Percentiles rank a stretch among this genome's conserved stretches.
Evolutionary conservation across 768 basidiomycete species (phyloP).

Genomic region (Termitomyces sp.): DNA sequence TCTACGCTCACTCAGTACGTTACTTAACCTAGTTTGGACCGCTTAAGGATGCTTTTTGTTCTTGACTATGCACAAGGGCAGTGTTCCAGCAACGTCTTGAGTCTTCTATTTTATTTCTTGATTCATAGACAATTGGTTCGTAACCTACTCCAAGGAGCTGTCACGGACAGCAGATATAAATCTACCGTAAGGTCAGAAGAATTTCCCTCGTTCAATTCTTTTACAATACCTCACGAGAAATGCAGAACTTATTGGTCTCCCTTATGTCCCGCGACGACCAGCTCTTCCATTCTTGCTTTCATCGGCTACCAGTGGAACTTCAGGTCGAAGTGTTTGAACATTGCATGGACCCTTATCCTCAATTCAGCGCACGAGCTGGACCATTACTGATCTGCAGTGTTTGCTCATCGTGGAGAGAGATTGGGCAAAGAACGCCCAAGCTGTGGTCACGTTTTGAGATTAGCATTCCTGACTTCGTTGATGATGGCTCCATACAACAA

Average conservation of each 20-base stretch:
- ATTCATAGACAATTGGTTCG: neutral
- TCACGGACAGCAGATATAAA: neutral
- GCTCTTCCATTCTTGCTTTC: slow-evolving; percentile 22
- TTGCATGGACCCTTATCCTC: slow-evolving; percentile 31
- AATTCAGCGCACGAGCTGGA: slow-evolving; percentile 27
- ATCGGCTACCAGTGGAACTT: slow-evolving; percentile 41
- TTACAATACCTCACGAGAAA: neutral
- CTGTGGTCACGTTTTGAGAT: slow-evolving; percentile 48
- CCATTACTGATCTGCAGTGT: slow-evolving; percentile 39
- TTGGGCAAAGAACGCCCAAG: slow-evolving; percentile 36
- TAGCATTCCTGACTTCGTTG: slow-evolving; percentile 22
- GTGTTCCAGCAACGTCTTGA: no score
- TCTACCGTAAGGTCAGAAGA: neutral
- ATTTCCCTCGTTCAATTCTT: neutral
- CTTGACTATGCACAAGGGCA: neutral
- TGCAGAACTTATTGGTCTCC: neutral
- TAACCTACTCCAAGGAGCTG: neutral
- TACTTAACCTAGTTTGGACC: neutral
- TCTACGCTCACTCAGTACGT: no score
- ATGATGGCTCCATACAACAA: slow-evolving; percentile 8
- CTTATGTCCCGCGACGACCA: neutral
- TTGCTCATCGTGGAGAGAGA: slow-evolving; percentile 38
- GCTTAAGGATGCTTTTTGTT: neutral
- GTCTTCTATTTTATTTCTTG: neutral
- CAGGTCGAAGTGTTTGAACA: slow-evolving; percentile 43